phyloP scores from a whole-genome alignment of 306 rosid species.

The Vigna reflexopilosa region DNA sequence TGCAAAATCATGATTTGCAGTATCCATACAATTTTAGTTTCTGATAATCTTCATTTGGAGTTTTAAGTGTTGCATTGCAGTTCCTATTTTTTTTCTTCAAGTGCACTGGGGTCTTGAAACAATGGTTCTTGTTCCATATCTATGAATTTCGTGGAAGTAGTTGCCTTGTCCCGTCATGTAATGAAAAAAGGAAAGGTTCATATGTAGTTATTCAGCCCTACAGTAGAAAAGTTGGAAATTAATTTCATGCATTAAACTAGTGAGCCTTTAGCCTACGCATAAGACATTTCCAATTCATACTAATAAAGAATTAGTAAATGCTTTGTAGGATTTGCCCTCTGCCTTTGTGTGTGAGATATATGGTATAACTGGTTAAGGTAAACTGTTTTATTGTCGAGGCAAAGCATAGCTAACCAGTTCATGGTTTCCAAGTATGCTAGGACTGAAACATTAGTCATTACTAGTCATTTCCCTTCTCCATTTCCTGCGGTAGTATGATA shows the following conservation, averaged over 20 bases:
- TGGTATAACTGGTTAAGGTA: not conserved
- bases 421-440: not conserved
- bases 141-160: no score
- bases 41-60: conserved; percentile 17
- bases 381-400: not conserved
- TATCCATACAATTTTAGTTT: not conserved
- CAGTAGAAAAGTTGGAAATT: no score
- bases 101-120: no score
- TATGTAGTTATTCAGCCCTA: no score
- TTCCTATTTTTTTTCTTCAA: not conserved
- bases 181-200: no score
- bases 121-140: no score
- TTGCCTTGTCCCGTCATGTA: no score
- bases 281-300: not conserved
- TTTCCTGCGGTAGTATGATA: no score
- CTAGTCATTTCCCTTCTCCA: not conserved
- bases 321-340: not conserved
- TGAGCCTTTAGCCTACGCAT: not conserved
- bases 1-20: not conserved
- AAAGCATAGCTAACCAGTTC: not conserved
- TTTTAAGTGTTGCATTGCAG: conserved; percentile 5
- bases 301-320: not conserved
- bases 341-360: not conserved
- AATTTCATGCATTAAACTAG: not conserved
- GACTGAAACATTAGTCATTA: not conserved